These are phyloP conservation scores for Agaricus blazei DNA, from an alignment of 768 basidiomycete genomes.

Conservation along the genomic window DNA sequence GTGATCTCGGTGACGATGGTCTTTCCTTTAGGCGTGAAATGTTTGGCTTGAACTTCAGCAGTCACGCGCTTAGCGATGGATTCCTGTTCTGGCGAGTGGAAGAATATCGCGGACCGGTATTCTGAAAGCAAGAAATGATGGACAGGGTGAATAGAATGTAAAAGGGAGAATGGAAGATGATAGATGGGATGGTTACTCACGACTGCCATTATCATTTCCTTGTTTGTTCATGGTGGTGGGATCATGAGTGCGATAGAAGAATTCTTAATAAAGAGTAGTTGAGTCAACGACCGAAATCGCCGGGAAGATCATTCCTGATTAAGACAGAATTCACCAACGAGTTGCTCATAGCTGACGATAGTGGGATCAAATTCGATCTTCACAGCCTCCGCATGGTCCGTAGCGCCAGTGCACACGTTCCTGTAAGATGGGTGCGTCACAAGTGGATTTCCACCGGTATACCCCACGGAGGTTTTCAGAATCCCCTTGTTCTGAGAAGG, in stretches of 20 bases:
- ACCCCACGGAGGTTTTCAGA: constrained; percentile 70
- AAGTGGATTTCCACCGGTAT: constrained; percentile 63
- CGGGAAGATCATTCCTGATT: not conserved
- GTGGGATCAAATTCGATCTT: constrained; percentile 82
- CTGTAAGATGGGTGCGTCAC: constrained; percentile 60
- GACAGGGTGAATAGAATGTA: not conserved
- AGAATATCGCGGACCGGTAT: constrained; percentile 93
- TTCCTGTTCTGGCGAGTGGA: constrained; percentile 65
- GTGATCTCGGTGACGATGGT: constrained; percentile 78
- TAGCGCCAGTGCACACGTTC: constrained; percentile 73
- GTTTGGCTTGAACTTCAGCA: constrained; percentile 75
- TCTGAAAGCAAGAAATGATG: constrained; percentile 36
- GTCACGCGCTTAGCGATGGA: constrained; percentile 72
- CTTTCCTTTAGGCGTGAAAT: constrained; percentile 68
- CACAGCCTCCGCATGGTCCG: constrained; percentile 86
- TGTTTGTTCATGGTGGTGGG: constrained; percentile 82
- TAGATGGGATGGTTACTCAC: constrained; percentile 37
- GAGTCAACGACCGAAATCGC: too few species aligned
- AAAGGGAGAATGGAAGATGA: not conserved
- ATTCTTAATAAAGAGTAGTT: constrained; percentile 43
- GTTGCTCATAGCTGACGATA: constrained; percentile 74
- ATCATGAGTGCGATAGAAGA: constrained; percentile 94
- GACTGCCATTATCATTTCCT: constrained; percentile 72
- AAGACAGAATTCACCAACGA: constrained; percentile 63
- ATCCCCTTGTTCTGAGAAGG: constrained; percentile 70